phyloP scores from a whole-genome alignment of 176 grass and related monocot species.

The Oryza officinalis region DNA sequence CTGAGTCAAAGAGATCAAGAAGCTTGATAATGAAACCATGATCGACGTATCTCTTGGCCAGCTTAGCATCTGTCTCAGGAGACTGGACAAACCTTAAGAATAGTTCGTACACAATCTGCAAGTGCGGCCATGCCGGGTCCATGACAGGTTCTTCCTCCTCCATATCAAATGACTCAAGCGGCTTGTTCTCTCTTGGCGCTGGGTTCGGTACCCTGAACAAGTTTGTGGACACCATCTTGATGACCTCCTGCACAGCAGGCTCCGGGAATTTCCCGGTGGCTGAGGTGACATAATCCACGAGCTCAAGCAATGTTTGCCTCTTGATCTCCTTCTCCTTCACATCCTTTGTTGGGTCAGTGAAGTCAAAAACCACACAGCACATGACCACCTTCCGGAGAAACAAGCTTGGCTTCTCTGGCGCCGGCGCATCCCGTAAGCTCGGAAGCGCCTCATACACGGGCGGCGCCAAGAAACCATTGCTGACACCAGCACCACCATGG shows the following conservation, averaged over 20 bases:
- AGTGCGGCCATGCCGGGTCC: constrained; percentile 66
- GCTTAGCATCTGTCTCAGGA: constrained; percentile 64
- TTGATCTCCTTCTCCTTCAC: constrained; percentile 76
- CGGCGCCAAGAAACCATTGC: constrained; percentile 34
- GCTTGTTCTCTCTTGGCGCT: constrained; percentile 57
- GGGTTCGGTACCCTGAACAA: constrained; percentile 53
- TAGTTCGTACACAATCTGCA: constrained; percentile 72
- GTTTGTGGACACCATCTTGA: constrained; percentile 56
- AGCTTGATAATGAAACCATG: constrained; percentile 64
- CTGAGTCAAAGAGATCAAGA: constrained; percentile 70
- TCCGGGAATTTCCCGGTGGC: constrained; percentile 59
- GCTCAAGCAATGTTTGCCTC: constrained; percentile 65
- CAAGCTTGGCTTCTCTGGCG: constrained; percentile 47
- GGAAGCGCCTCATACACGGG: constrained; percentile 51
- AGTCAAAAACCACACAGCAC: constrained; percentile 63
- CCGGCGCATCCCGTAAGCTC: constrained; percentile 55
- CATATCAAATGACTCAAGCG: constrained; percentile 52
- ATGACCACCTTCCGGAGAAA: constrained; percentile 64
- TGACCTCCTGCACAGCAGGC: constrained; percentile 48
- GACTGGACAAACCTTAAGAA: constrained; percentile 80
- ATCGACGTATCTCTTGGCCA: constrained; percentile 74
- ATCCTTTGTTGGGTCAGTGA: constrained; percentile 62
- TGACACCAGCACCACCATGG: constrained; percentile 24
- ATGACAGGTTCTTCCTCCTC: constrained; percentile 81
- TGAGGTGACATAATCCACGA: constrained; percentile 68